Evolutionary conservation across 2,329 filamentous ascomycete species (phyloP).

Genomic region (Neonectria ditissima): DNA sequence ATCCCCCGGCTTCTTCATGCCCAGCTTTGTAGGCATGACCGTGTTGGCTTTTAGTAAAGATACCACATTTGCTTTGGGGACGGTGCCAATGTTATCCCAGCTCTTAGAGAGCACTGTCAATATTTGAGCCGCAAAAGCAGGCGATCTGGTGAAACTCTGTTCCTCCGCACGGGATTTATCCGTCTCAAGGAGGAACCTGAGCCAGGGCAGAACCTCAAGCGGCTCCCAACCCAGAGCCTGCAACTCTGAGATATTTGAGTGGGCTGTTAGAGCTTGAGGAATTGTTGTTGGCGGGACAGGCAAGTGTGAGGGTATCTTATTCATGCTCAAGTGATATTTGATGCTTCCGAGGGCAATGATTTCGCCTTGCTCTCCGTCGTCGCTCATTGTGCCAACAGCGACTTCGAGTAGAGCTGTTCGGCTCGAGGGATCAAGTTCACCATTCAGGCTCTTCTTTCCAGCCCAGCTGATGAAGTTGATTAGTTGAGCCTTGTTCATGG

Average conservation of each 20-base stretch:
- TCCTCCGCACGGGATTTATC: slow-evolving; percentile 69
- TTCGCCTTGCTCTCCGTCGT: slow-evolving; percentile 71
- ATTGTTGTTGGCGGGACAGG: slow-evolving; percentile 86
- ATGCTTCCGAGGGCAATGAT: slow-evolving; percentile 84
- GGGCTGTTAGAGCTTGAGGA: slow-evolving; percentile 84
- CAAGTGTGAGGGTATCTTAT: slow-evolving; percentile 82
- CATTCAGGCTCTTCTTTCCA: slow-evolving; percentile 75
- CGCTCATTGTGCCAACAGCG: slow-evolving; percentile 77
- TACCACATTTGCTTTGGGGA: slow-evolving; percentile 74
- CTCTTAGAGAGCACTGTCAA: slow-evolving; percentile 86
- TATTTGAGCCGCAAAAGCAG: slow-evolving; percentile 81
- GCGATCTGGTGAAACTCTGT: slow-evolving; percentile 76
- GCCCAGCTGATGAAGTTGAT: slow-evolving; percentile 88
- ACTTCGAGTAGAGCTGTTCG: slow-evolving; percentile 81
- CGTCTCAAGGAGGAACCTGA: slow-evolving; percentile 81
- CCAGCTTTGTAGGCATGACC: slow-evolving; percentile 89
- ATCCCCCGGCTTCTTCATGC: slow-evolving; percentile 87
- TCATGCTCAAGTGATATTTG: slow-evolving; percentile 78
- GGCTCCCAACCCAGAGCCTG: slow-evolving; percentile 88
- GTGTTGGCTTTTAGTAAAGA: slow-evolving; percentile 74
- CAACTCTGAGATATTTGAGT: slow-evolving; percentile 74
- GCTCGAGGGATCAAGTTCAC: slow-evolving; percentile 77
- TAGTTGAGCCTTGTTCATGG: slow-evolving; percentile 82
- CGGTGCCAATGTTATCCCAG: slow-evolving; percentile 82
- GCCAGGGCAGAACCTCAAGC: slow-evolving; percentile 86